Percentiles rank a stretch among this genome's conserved stretches.
Conservation (phyloP, 2,329 filamentous ascomycete genomes). For the Boeremia exigua region DNA sequence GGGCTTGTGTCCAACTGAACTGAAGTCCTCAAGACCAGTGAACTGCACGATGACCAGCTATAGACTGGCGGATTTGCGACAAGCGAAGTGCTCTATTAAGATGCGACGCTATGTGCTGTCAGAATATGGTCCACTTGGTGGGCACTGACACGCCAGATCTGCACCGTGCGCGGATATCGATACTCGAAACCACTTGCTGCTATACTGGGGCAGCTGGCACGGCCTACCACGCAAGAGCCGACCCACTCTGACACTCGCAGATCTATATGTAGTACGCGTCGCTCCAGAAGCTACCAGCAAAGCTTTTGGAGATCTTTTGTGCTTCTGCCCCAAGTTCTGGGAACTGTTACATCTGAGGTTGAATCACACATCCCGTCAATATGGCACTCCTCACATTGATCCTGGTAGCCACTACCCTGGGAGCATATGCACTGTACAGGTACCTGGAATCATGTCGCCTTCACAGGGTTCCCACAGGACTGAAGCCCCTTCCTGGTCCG, state of each 20-base stretch:
- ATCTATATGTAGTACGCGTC: constrained; percentile 39
- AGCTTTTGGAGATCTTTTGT: constrained; percentile 19
- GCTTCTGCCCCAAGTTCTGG: constrained; percentile 3
- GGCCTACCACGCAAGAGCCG: constrained; percentile 23
- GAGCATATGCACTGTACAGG: constrained; percentile 40
- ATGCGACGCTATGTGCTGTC: constrained; percentile 7
- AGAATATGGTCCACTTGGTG: constrained; percentile 24
- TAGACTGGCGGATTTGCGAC: background rate
- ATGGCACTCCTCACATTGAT: constrained; percentile 44
- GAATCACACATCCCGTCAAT: constrained; percentile 17
- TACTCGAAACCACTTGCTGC: constrained; percentile 28
- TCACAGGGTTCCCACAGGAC: constrained; percentile 39
- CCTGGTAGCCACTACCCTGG: constrained; percentile 29
- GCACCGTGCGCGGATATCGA: constrained; percentile 28
- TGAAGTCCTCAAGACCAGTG: background rate
- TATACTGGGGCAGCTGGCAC: constrained; percentile 16
- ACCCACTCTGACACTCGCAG: constrained; percentile 23
- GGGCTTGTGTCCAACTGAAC: background rate
- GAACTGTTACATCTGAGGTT: constrained; percentile 12
- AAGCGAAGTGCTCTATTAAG: background rate
- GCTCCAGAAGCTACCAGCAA: constrained; percentile 17
- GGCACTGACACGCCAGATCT: constrained; percentile 28
- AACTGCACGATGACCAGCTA: background rate
- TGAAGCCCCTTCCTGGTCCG: constrained; percentile 49
- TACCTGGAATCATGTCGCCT: constrained; percentile 32